Base-by-base conservation (phyloP, 352 stramenopile species). In the Phytopythium cucurbitacearum region DNA sequence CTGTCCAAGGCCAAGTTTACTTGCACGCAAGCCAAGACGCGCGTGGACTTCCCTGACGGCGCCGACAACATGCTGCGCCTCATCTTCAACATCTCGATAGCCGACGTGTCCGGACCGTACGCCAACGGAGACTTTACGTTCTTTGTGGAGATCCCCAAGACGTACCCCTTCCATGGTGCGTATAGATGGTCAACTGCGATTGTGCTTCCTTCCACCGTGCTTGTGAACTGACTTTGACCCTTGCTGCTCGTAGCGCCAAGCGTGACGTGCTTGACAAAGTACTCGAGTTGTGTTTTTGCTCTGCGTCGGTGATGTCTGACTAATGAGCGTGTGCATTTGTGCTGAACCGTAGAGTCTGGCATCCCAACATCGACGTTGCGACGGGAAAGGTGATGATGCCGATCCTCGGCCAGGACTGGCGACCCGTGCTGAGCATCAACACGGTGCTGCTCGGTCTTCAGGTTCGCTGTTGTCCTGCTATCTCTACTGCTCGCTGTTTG, bases 71-170 rank as follows among this genome's bases (percentile, higher is more conserved):
- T 94, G 76, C 59, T 94, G 48, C 69, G 64, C 1, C 56, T 94
- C 10, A 85, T 93, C 46, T 89, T 94, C 63, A 78, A 71, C 44
- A 91, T 94, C 51, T 80, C 82, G 9, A 84, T 94, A 45, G 74
- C 69, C 2, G 82, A 93, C 51, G 61, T 84, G 5, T 71, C 71
- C 4, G 78, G 82, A 0, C 80, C 85, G n/a, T 94, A 84, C 52
- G 79, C 76, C 43, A 91, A 94, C 59, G 85, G 85, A 1, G 81
- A 94, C 48, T 94, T 91, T 48, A 89, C 71, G 11, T 94, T 94
- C 59, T 86, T 86, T 50, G 79, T 94, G 12, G 76, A 92, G 50
- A 94, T 94, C 51, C 85, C 85, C 40, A 90, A 87, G 71, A 89
- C 82, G 34, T 94, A 94, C 61, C 85, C 85, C 0, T 94, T 94